Evolutionary conservation across 495 filamentous ascomycete genomes (phyloP).

Genomic region (Neurospora sp.): DNA sequence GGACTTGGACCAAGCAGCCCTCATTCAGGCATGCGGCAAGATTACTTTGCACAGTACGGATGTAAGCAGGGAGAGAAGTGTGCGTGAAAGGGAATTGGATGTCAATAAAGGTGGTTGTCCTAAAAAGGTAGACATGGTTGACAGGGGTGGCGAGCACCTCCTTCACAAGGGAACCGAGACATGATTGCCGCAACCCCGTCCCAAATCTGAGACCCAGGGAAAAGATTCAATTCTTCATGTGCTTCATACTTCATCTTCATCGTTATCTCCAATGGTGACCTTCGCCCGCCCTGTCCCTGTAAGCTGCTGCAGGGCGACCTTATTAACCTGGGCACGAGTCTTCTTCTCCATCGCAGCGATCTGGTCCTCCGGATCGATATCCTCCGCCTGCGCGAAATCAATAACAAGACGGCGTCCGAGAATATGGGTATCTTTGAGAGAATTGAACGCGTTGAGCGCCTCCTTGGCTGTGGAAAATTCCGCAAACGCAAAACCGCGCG

Average conservation of each 20-base stretch:
- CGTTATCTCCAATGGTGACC: constrained; percentile 70
- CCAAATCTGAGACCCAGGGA: constrained; percentile 9
- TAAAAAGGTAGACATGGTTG: constrained; percentile 6
- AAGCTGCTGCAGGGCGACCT: constrained; percentile 78
- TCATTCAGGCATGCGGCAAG: constrained; percentile 16
- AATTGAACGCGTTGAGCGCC: constrained; percentile 85
- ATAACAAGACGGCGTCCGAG: constrained; percentile 80
- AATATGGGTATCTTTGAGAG: constrained; percentile 87
- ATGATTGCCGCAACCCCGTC: constrained; percentile 3
- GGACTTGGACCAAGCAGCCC: constrained; percentile 1
- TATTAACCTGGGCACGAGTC: constrained; percentile 75
- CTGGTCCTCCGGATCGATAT: constrained; percentile 86
- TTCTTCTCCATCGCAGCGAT: constrained; percentile 95
- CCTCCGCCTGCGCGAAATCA: constrained; percentile 77
- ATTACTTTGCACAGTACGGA: constrained; percentile 16
- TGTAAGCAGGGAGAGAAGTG: neutral
- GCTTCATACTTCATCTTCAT: constrained; percentile 44
- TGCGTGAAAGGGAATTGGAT: constrained; percentile 8
- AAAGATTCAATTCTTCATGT: constrained; percentile 12
- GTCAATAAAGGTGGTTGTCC: constrained; percentile 5
- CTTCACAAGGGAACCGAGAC: constrained; percentile 18
- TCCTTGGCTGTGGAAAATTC: constrained; percentile 89
- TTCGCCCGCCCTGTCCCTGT: constrained; percentile 75
- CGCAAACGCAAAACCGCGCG: constrained; percentile 93
- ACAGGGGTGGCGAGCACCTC: constrained; percentile 8